Conservation (phyloP, 2,329 filamentous ascomycete genomes). For the Claviceps pazoutovae region DNA sequence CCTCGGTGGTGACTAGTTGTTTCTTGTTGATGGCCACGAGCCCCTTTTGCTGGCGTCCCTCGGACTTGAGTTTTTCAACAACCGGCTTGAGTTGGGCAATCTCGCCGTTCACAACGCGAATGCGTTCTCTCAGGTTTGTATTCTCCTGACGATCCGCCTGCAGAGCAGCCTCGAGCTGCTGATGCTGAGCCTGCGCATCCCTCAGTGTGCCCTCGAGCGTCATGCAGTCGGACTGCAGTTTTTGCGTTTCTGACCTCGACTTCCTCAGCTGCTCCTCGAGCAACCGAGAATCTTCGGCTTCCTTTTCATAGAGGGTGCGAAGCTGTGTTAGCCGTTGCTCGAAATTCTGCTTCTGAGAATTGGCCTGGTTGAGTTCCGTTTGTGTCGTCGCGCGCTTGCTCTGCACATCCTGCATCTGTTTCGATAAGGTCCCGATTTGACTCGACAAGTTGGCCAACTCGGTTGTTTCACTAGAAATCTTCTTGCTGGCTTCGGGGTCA, state of each 20-base stretch:
- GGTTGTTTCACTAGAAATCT: constrained; percentile 74
- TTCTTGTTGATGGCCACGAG: constrained; percentile 98
- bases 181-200: constrained; percentile 72
- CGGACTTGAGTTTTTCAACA: constrained; percentile 83
- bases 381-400: constrained; percentile 66
- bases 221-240: constrained; percentile 71
- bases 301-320: constrained; percentile 79
- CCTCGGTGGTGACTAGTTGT: constrained; percentile 79
- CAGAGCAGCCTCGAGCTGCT: constrained; percentile 57
- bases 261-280: constrained; percentile 70
- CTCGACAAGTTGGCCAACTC: constrained; percentile 94
- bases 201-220: constrained; percentile 68
- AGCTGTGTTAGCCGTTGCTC: constrained; percentile 80
- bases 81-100: constrained; percentile 75
- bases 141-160: constrained; percentile 88
- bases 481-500: constrained; percentile 78
- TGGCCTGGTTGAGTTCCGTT: constrained; percentile 67
- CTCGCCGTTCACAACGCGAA: constrained; percentile 69
- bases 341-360: constrained; percentile 81
- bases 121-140: constrained; percentile 69
- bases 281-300: constrained; percentile 71
- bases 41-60: constrained; percentile 89
- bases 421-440: constrained; percentile 79
- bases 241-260: constrained; percentile 68
- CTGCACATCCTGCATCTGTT: constrained; percentile 89